Base-by-base conservation (phyloP, 1,139 yeast species). In the Pichia norvegensis region DNA sequence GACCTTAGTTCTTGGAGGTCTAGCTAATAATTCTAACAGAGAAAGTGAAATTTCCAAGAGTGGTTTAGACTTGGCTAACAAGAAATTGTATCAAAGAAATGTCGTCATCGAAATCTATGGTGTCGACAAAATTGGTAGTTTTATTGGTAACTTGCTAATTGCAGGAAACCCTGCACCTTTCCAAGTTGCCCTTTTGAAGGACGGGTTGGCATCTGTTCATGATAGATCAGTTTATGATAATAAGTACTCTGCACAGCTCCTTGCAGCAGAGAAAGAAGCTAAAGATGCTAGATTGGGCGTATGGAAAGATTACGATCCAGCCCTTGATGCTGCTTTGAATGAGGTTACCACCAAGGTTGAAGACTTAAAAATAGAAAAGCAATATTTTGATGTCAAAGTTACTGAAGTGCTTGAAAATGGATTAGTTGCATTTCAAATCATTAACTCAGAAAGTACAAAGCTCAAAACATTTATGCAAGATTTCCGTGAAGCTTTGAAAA, bases 1-100 rank as follows among this genome's bases (percentile, higher is more conserved):
- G n/a, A n/a, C n/a, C n/a, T n/a, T n/a, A n/a, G 85, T 86, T 23
- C 73, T 86, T 46, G 88, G 92, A 22, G 95, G 95, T 8, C 72
- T 86, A 64, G 62, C 78, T 21, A 75, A 74, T 55, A 72, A 63
- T 61, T 13, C 31, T 3, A 63, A 55, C 10, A 74, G 72, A 43
- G 74, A 72, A 33, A 60, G 63, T 19, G 68, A 71, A 2, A 52
- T 63, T 38, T 68, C 77, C 7, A 78, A 74, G 22, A 74, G 69
- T 42, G 87, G 86, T 1, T 62, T 78, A 40, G 75, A 72, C 42
- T 79, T 67, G 57, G 73, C 81, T 53, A 72, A 71, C 57, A 73
- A 70, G 50, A 73, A 74, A 52, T 71, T 76, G 46, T 70, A 80
- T 61, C 96, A 87, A 67, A 75, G 87, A 59, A 85, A 79, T 53